These are phyloP conservation scores for Globisporangium okanoganense DNA, from an alignment of 352 stramenopile genomes.

Conservation along the genomic window DNA sequence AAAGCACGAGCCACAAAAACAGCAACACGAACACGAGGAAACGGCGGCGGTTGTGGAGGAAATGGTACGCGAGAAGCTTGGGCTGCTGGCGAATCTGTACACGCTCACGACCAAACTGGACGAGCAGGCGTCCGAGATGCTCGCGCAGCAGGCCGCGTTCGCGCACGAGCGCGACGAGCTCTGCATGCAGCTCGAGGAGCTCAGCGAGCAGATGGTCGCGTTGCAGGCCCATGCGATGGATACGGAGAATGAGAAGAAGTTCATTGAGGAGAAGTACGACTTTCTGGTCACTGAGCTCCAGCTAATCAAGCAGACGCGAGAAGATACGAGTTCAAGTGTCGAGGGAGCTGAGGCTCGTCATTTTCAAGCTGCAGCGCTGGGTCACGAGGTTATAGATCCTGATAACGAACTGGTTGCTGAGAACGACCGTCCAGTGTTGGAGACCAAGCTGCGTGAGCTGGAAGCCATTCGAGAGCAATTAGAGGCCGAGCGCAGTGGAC, in stretches of 20 bases:
- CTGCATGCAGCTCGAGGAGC: conserved; percentile 16
- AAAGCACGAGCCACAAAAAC: neutral
- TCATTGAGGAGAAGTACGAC: conserved; percentile 32
- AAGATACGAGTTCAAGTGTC: conserved; percentile 4
- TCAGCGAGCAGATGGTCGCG: conserved; percentile 8
- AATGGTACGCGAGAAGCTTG: conserved; percentile 20
- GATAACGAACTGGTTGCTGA: neutral
- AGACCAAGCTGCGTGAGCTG: conserved; percentile 10
- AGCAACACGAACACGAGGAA: conserved; percentile 7
- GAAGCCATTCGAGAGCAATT: conserved; percentile 13
- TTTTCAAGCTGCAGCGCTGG: neutral
- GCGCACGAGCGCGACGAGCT: conserved; percentile 16
- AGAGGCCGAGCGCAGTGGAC: conserved; percentile 5
- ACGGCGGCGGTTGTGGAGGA: conserved; percentile 6
- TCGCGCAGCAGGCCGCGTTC: conserved; percentile 21
- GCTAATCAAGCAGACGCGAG: conserved; percentile 24
- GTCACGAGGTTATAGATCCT: no score
- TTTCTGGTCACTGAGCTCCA: conserved; percentile 28
- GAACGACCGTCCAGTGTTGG: neutral
- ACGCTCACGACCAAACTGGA: conserved; percentile 19
- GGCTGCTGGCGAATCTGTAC: conserved; percentile 26
- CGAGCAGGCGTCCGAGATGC: conserved; percentile 12
- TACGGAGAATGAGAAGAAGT: conserved; percentile 28
- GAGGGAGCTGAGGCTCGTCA: neutral
- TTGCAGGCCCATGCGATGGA: conserved; percentile 15